A percentile compares a stretch with the other conserved stretches of the same genome.
Evolutionary conservation across 768 basidiomycete species (phyloP).

Genomic region (Mycena latifolia): DNA sequence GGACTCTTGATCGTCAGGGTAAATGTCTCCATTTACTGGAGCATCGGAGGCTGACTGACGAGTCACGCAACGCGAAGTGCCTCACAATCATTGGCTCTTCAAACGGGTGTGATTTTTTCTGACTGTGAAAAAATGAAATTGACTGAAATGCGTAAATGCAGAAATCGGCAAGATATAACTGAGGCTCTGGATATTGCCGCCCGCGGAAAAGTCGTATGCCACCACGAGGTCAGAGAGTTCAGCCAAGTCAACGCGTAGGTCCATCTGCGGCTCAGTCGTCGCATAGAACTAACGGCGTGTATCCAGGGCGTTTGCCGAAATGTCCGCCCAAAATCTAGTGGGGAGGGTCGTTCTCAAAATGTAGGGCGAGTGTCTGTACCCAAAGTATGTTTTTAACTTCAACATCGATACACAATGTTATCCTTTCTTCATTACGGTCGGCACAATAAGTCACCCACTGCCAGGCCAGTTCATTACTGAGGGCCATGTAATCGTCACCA

Average conservation of each 20-base stretch:
- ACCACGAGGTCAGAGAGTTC: constrained; percentile 59
- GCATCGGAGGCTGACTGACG: too few relatives aligned
- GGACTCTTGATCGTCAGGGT: constrained; percentile 47
- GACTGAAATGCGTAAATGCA: constrained; percentile 40
- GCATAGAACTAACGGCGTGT: neutral
- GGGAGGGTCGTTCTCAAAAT: constrained; percentile 48
- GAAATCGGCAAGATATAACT: constrained; percentile 81
- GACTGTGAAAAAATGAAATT: neutral
- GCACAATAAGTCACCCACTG: too few relatives aligned
- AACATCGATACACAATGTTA: too few relatives aligned
- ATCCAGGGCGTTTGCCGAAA: constrained; percentile 5
- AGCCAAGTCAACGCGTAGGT: constrained; percentile 64
- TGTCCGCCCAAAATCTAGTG: constrained; percentile 43
- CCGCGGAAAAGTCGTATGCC: constrained; percentile 74
- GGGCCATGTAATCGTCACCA: too few relatives aligned
- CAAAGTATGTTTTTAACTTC: too few relatives aligned
- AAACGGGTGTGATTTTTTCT: constrained; percentile 47
- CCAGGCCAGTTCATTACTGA: too few relatives aligned
- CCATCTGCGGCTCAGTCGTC: neutral
- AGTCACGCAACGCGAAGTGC: neutral
- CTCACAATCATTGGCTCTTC: constrained; percentile 43
- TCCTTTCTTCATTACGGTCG: too few relatives aligned
- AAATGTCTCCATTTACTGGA: too few relatives aligned
- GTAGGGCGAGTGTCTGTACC: too few relatives aligned
- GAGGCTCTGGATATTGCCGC: constrained; percentile 84